A percentile compares a stretch with the other conserved stretches of the same genome.
Evolutionary conservation across 805 yeast species (phyloP).

Genomic region (Isabelozyma gotoi): DNA sequence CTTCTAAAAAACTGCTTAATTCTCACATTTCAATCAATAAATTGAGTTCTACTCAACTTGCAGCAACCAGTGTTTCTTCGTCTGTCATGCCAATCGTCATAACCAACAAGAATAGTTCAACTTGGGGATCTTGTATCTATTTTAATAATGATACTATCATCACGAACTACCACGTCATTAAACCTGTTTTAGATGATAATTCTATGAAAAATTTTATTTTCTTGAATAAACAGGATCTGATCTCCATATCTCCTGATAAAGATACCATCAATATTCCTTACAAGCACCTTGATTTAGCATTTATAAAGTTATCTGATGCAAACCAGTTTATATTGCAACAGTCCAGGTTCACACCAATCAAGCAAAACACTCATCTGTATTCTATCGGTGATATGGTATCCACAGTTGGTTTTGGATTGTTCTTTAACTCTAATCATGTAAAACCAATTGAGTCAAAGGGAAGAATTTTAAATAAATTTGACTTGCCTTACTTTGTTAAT

Average conservation of each 20-base stretch:
- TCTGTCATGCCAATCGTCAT: conserved; percentile 19
- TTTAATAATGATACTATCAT: conserved; percentile 28
- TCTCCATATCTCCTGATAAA: conserved; percentile 6
- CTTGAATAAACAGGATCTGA: background rate
- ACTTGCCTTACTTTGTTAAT: conserved; percentile 8
- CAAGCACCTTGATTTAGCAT: conserved; percentile 36
- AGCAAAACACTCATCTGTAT: conserved; percentile 1
- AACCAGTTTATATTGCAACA: conserved; percentile 1
- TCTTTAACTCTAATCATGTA: conserved; percentile 16
- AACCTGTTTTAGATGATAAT: conserved; percentile 9
- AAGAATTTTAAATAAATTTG: conserved; percentile 16
- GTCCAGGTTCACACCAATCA: conserved; percentile 3
- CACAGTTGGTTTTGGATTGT: conserved; percentile 43
- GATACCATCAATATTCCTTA: conserved; percentile 30
- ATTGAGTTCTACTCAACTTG: background rate
- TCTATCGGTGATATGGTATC: conserved; percentile 20
- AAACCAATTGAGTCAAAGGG: conserved; percentile 38
- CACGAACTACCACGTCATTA: conserved; percentile 45
- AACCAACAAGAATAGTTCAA: conserved; percentile 6
- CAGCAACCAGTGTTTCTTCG: background rate
- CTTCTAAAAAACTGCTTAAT: background rate
- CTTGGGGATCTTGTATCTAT: conserved; percentile 48
- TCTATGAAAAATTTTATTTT: conserved; percentile 3
- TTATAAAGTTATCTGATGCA: conserved; percentile 21
- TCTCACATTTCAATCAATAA: background rate